Conservation (phyloP, 805 yeast species). For the Candida caryicola region DNA sequence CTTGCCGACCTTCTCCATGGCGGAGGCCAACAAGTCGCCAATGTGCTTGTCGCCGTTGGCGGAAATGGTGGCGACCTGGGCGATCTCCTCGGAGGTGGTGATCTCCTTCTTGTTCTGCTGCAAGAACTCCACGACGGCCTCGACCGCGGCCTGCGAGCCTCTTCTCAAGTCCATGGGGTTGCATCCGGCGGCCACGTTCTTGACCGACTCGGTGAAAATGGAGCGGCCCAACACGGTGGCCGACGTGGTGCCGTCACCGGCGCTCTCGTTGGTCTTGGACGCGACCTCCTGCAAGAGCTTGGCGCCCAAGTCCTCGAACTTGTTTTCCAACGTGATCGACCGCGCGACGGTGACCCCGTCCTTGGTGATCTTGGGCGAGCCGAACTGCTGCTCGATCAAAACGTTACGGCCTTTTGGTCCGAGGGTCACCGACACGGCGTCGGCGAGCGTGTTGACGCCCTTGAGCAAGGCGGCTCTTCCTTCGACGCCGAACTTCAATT, state of each 20-base stretch:
- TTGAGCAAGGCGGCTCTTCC: conserved; percentile 91
- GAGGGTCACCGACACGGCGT: conserved; percentile 92
- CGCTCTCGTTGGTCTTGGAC: conserved; percentile 92
- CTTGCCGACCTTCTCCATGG: conserved; percentile 98
- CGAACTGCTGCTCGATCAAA: conserved; percentile 92
- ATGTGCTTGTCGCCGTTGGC: conserved; percentile 95
- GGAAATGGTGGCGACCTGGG: conserved; percentile 96
- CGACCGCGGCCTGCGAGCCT: conserved; percentile 96
- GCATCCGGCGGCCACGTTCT: conserved; percentile 98
- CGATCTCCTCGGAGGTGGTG: conserved; percentile 91
- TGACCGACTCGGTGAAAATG: conserved; percentile 90
- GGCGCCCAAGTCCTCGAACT: conserved; percentile 95
- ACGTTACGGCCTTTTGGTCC: conserved; percentile 99
- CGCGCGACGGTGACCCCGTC: conserved; percentile 98
- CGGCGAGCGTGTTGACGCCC: conserved; percentile 94
- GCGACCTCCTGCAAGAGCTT: conserved; percentile 95
- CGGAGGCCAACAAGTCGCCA: conserved; percentile 86
- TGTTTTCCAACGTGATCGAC: conserved; percentile 77
- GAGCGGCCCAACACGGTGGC: conserved; percentile 96
- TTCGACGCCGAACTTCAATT: conserved; percentile 93
- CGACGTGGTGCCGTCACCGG: conserved; percentile 98
- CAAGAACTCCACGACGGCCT: conserved; percentile 82
- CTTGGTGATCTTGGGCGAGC: conserved; percentile 96
- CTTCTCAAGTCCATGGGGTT: conserved; percentile 98
- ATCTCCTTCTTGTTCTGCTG: conserved; percentile 86